phyloP scores from a whole-genome alignment of 441 rosid genomes.

The Euphorbia schlechtendalii region DNA sequence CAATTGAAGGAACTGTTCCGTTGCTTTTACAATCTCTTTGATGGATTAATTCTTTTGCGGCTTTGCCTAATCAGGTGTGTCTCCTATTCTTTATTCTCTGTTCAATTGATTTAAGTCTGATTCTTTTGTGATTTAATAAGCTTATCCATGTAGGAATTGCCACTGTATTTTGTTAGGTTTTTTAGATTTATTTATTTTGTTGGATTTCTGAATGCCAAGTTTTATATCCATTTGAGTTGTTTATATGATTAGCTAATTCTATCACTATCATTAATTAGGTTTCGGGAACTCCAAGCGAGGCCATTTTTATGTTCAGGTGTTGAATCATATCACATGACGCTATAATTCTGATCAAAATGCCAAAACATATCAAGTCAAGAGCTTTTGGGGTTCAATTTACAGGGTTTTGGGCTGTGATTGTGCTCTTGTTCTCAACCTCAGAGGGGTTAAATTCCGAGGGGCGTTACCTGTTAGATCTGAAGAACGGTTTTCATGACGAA shows the following conservation, averaged over 20 bases:
- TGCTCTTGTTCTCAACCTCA: slow-evolving; percentile 39
- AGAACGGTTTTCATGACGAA: slow-evolving; percentile 52
- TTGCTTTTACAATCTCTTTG: slow-evolving; percentile 22
- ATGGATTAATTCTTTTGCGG: slow-evolving; percentile 19
- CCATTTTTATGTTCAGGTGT: slow-evolving; percentile 23
- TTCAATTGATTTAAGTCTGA: background rate
- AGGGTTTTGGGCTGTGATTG: slow-evolving; percentile 25
- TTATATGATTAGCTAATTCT: too few species aligned
- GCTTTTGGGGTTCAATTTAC: slow-evolving; percentile 29
- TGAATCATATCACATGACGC: slow-evolving; percentile 12
- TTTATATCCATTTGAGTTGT: background rate
- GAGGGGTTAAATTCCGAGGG: slow-evolving; percentile 73
- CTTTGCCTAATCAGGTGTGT: slow-evolving; percentile 22
- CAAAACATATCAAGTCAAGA: slow-evolving; percentile 16
- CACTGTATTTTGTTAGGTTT: background rate
- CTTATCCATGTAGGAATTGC: background rate
- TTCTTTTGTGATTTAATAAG: slow-evolving; percentile 3
- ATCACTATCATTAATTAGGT: background rate
- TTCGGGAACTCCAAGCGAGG: slow-evolving; percentile 19
- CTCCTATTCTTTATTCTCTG: background rate
- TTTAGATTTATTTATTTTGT: background rate
- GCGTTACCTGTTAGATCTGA: slow-evolving; percentile 54
- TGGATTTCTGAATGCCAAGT: background rate
- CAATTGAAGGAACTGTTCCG: slow-evolving; percentile 29
- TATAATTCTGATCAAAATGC: slow-evolving; percentile 25